Conservation (phyloP, 139 green algal genomes). For the Coelastrella sp. region DNA sequence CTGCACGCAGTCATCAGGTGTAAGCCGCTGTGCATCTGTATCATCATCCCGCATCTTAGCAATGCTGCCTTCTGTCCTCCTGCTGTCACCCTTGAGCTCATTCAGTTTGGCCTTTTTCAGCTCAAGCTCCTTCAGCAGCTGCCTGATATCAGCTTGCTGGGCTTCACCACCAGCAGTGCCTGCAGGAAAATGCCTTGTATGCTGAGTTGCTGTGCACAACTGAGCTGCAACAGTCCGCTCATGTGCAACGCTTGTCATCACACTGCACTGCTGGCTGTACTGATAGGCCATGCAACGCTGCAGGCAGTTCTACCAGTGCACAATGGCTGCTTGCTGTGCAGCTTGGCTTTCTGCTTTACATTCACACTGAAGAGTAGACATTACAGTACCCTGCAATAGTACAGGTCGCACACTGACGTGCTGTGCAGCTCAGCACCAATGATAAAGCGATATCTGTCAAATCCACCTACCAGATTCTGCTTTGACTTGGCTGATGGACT, state of each 20-base stretch:
- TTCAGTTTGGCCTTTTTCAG: constrained; percentile 88
- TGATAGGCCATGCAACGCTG: not conserved
- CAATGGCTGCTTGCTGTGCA: not conserved
- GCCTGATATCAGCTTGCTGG: constrained; percentile 82
- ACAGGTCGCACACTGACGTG: too few relatives aligned
- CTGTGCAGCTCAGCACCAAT: too few relatives aligned
- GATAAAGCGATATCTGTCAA: too few relatives aligned
- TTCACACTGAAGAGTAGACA: too few relatives aligned
- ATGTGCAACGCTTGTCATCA: too few relatives aligned
- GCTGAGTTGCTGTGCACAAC: not conserved
- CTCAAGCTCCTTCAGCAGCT: constrained; percentile 80
- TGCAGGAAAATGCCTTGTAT: constrained; percentile 7
- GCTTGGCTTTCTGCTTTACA: too few relatives aligned
- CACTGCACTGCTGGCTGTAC: too few relatives aligned
- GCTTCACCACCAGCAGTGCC: constrained; percentile 83
- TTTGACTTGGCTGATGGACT: constrained; percentile 76
- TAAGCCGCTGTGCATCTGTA: constrained; percentile 59
- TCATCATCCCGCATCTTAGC: constrained; percentile 61
- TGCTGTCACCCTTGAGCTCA: constrained; percentile 65
- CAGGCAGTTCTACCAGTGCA: not conserved
- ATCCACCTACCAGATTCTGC: constrained; percentile 57
- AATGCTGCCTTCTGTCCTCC: constrained; percentile 22
- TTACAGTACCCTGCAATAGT: too few relatives aligned
- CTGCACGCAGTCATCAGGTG: constrained; percentile 54
- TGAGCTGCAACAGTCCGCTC: not conserved